Conservation (phyloP, 2,329 filamentous ascomycete genomes). For the Monosporascus sp. region DNA sequence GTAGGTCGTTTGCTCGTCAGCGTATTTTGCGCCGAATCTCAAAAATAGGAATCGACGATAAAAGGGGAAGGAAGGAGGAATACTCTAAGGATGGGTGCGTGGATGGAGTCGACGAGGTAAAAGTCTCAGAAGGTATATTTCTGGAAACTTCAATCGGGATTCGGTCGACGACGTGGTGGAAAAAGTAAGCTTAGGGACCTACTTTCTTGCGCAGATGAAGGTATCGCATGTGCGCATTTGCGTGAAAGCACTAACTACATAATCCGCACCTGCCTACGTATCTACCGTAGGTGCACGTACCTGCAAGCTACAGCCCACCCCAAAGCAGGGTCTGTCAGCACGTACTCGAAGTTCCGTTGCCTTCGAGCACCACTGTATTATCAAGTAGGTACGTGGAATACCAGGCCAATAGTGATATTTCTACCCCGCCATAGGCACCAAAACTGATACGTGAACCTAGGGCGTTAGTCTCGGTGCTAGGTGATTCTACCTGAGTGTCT, state of each 20-base stretch:
- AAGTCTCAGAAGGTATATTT: background rate
- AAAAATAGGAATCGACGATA: too few relatives aligned
- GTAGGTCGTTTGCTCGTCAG: too few relatives aligned
- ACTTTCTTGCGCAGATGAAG: background rate
- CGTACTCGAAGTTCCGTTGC: background rate
- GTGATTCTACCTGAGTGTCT: too few relatives aligned
- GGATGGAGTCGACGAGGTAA: too few relatives aligned
- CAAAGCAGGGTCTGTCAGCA: background rate
- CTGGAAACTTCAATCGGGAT: background rate
- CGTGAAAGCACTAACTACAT: background rate
- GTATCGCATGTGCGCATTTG: background rate
- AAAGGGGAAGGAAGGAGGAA: too few relatives aligned
- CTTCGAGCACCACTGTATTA: background rate
- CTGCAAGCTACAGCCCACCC: too few relatives aligned
- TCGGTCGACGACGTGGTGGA: too few relatives aligned
- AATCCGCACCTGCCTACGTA: background rate
- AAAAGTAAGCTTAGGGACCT: background rate
- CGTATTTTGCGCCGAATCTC: too few relatives aligned
- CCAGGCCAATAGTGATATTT: background rate
- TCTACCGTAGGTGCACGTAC: too few relatives aligned
- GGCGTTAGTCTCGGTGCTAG: background rate
- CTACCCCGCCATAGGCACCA: too few relatives aligned
- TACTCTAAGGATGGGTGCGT: too few relatives aligned
- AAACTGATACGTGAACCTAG: too few relatives aligned
- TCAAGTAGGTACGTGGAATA: background rate